Conservation (phyloP, 2,329 filamentous ascomycete genomes). For the Rachicladosporium sp. region DNA sequence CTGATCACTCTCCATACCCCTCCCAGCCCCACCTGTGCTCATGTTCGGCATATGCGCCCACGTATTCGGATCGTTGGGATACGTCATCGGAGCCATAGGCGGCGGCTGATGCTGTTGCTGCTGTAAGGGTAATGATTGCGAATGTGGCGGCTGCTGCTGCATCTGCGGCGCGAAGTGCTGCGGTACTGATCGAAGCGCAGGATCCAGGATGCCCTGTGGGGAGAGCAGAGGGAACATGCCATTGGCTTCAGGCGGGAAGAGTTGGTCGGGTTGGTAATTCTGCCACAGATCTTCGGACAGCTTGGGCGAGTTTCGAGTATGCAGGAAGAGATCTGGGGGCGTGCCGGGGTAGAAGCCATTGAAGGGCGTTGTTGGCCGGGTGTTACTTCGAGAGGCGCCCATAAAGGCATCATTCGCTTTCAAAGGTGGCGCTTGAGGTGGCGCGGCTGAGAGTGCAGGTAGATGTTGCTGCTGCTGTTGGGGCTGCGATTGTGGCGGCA, state of each 20-base stretch:
- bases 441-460: slow-evolving; percentile 45
- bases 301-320: slow-evolving; percentile 86
- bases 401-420: slow-evolving; percentile 65
- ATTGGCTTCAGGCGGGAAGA: slow-evolving; percentile 83
- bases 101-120: slow-evolving; percentile 10
- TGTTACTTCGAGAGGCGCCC: slow-evolving; percentile 70
- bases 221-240: slow-evolving; percentile 62
- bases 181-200: slow-evolving; percentile 38
- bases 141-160: slow-evolving; percentile 15
- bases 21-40: slow-evolving; percentile 3
- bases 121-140: slow-evolving; percentile 2
- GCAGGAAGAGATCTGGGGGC: slow-evolving; percentile 85
- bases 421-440: slow-evolving; percentile 39
- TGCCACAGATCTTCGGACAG: slow-evolving; percentile 92
- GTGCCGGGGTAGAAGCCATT: slow-evolving; percentile 83
- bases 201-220: slow-evolving; percentile 53
- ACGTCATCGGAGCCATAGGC: slow-evolving; percentile 5
- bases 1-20: slow-evolving; percentile 50
- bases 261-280: slow-evolving; percentile 93
- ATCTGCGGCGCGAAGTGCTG: slow-evolving; percentile 30
- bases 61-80: slow-evolving; percentile 14
- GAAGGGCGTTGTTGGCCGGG: slow-evolving; percentile 79
- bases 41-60: slow-evolving; percentile 6
- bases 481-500: slow-evolving; percentile 20
- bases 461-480: slow-evolving; percentile 23